Evolutionary conservation across 2,329 filamentous ascomycete species (phyloP).

Genomic region (Paracamarosporium sp.): DNA sequence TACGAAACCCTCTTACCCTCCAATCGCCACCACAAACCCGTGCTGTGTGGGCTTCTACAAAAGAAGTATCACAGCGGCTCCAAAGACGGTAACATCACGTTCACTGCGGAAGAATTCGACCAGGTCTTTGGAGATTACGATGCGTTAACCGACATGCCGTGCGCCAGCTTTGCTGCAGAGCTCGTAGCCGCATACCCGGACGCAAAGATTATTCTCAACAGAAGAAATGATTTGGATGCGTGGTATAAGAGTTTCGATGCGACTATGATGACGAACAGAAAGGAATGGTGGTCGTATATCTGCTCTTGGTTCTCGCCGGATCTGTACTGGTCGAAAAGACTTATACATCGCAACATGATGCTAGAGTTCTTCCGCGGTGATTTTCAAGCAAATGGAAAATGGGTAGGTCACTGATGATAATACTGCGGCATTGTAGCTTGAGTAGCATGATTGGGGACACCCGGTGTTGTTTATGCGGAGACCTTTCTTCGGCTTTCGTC

Average conservation of each 20-base stretch:
- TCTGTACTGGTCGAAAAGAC: constrained; percentile 5
- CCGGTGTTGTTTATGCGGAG: too few species aligned
- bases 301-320: constrained; percentile 8
- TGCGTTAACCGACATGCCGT: constrained; percentile 38
- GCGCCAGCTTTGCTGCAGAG: constrained; percentile 34
- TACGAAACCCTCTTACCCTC: background rate
- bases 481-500: background rate
- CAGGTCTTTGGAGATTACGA: constrained; percentile 54
- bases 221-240: constrained; percentile 66
- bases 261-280: background rate
- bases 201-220: constrained; percentile 74
- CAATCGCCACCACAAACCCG: constrained; percentile 4
- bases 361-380: background rate
- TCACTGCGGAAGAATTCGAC: constrained; percentile 50
- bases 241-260: constrained; percentile 54
- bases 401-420: background rate
- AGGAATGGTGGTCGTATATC: background rate
- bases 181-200: constrained; percentile 58
- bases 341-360: constrained; percentile 1
- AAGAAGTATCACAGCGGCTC: constrained; percentile 4
- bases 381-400: constrained; percentile 9
- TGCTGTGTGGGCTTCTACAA: background rate
- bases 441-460: too few species aligned
- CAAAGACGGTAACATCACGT: background rate
- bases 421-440: too few species aligned